Conservation (phyloP, 495 filamentous ascomycete genomes). For the Lindgomyces ingoldianus region DNA sequence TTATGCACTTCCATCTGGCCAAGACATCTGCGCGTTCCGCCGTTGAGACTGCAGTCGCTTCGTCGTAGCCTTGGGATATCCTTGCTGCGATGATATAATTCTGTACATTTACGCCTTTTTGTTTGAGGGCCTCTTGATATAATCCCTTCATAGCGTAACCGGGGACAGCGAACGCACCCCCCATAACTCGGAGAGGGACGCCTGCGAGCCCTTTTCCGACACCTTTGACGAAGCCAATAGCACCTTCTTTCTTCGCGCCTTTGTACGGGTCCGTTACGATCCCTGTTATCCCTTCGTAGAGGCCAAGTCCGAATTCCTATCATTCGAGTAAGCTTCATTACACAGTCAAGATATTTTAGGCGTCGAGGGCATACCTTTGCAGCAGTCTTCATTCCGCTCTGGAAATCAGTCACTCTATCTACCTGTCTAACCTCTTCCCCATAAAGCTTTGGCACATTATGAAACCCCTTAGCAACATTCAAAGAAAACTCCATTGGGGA, state of each 20-base stretch:
- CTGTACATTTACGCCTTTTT: slow-evolving; percentile 61
- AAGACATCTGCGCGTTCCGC: slow-evolving; percentile 62
- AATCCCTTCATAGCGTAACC: slow-evolving; percentile 56
- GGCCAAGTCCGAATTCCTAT: slow-evolving; percentile 38
- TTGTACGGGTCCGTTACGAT: slow-evolving; percentile 44
- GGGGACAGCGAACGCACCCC: slow-evolving; percentile 38
- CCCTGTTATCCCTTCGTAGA: slow-evolving; percentile 45
- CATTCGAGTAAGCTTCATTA: background rate
- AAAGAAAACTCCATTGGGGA: slow-evolving; percentile 80
- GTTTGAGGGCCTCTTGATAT: slow-evolving; percentile 68
- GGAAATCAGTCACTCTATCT: slow-evolving; percentile 69
- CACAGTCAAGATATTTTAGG: background rate
- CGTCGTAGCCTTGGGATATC: slow-evolving; percentile 69
- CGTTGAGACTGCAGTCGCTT: slow-evolving; percentile 51
- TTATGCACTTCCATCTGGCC: slow-evolving; percentile 56
- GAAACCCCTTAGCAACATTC: slow-evolving; percentile 77
- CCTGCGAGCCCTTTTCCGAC: slow-evolving; percentile 45
- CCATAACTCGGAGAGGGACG: slow-evolving; percentile 34
- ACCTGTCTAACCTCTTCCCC: slow-evolving; percentile 69
- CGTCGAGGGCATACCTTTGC: slow-evolving; percentile 34
- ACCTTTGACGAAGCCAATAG: slow-evolving; percentile 44
- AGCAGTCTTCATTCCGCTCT: slow-evolving; percentile 61
- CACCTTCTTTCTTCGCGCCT: slow-evolving; percentile 46
- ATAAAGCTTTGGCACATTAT: slow-evolving; percentile 79
- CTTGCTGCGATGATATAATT: slow-evolving; percentile 74